Base-by-base conservation (phyloP, 1,284 basidiomycete genomes). In the Trichosporon ovoides region DNA sequence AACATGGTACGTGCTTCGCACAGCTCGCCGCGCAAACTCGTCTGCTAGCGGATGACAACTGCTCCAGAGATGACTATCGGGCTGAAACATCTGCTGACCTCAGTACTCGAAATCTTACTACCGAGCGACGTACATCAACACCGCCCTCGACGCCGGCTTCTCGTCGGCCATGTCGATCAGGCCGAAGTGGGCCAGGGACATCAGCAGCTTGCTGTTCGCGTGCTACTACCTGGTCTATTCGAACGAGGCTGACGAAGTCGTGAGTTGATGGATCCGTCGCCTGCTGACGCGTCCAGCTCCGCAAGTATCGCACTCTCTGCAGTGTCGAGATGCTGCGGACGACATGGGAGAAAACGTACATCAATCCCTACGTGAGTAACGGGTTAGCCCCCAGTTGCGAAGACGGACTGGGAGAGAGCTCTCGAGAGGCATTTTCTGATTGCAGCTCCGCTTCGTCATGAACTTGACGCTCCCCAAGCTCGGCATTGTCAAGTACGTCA, bases 61-160 rank as follows among this genome's bases (percentile, higher is more conserved):
- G 22, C 43, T n/a, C 43, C 24, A 13, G 22, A 28, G 12, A 7
- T 6, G n/a, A n/a, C 7, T 16, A 7, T 16, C 24, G 16, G 43
- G 22, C 40, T 24, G 56, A 19, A 28, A 9, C 19, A 16, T 14
- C 6, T 22, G 20, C 50, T 61, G 37, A 56, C 53, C n/a, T 5
- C 58, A 93, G 89, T 97, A 97, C 73, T 90, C 91, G 1, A 83
- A 89, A 2, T 88, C 90, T 7, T 97, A 94, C 75, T 97, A 95
- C 76, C 87, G 95, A 28, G 94, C 92, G n/a, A 96, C 94, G 50
- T 98, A 94, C 88, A 86, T 98, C 65, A 85, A 80, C 55, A 94
- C 88, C 0, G 94, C 92, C 0, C 81, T 98, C n/a, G 95, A 98
- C 72, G 93, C 94, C 1, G 95, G 94, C 1, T 98, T 98, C 70